Percentiles rank a stretch among this genome's conserved stretches.
phyloP scores from a whole-genome alignment of 106 monocot species.

The Dioscorea zingiberensis region DNA sequence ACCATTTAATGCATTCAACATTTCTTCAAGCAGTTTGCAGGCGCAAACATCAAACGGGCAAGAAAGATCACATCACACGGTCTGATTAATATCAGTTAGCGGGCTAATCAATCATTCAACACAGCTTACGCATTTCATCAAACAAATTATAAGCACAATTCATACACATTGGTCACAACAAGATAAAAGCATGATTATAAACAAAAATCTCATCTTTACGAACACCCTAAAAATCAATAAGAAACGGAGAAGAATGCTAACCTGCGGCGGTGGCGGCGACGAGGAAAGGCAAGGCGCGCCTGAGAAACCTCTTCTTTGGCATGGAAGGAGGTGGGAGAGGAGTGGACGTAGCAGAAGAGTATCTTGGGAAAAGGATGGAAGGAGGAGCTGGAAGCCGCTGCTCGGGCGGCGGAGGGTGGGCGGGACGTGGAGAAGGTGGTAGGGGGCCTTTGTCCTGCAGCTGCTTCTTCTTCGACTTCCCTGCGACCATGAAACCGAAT shows the following conservation, averaged over 20 bases:
- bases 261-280: neutral
- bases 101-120: too few species aligned
- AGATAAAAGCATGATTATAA: too few species aligned
- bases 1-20: too few species aligned
- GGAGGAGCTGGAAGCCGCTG: neutral
- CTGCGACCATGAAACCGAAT: neutral
- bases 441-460: neutral
- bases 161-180: too few species aligned
- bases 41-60: neutral
- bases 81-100: neutral
- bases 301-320: conserved; percentile 5
- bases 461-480: neutral
- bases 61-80: neutral
- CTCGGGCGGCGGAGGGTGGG: neutral
- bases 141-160: too few species aligned
- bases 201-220: neutral
- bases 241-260: neutral
- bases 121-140: too few species aligned
- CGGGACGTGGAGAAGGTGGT: neutral
- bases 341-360: neutral
- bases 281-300: neutral
- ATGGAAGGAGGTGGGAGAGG: conserved; percentile 8
- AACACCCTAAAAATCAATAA: neutral
- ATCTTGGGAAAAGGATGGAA: neutral
- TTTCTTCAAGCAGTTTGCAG: neutral